phyloP scores from a whole-genome alignment of 208 protist species.

The Sergeia podlipaevii region DNA sequence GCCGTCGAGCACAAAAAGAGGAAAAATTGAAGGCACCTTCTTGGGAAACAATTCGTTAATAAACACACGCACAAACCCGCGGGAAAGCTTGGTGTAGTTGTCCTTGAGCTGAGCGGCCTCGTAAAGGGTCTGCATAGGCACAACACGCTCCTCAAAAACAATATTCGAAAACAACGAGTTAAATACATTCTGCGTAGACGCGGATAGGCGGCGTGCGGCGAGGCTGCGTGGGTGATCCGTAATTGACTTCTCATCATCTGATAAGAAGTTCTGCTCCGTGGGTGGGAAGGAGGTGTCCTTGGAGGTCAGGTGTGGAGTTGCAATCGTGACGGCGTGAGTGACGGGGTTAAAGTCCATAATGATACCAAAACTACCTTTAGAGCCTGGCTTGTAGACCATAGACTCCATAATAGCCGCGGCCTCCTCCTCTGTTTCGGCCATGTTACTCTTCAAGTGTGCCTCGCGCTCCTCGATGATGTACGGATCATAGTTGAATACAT shows the following conservation, averaged over 20 bases:
- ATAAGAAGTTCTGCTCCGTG: background rate
- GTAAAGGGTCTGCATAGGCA: conserved; percentile 80
- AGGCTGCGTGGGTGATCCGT: background rate
- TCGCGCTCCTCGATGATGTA: conserved; percentile 84
- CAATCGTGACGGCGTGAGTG: conserved; percentile 52
- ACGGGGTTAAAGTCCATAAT: conserved; percentile 73
- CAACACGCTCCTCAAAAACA: conserved; percentile 62
- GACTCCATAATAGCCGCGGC: conserved; percentile 26
- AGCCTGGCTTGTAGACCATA: conserved; percentile 30
- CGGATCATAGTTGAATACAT: conserved; percentile 89
- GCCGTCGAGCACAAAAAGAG: conserved; percentile 81
- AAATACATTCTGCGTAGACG: conserved; percentile 17
- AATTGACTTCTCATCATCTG: background rate
- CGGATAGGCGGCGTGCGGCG: background rate
- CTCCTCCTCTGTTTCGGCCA: conserved; percentile 72
- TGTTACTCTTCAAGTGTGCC: conserved; percentile 65
- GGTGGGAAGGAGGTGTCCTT: conserved; percentile 24
- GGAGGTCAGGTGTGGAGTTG: conserved; percentile 53
- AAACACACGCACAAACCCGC: conserved; percentile 89
- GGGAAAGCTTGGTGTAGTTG: conserved; percentile 63
- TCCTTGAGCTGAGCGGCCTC: conserved; percentile 59
- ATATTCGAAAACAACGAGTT: conserved; percentile 31
- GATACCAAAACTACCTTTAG: conserved; percentile 67
- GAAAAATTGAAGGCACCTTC: conserved; percentile 72
- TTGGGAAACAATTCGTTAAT: conserved; percentile 32